Conservation (phyloP, 2,329 filamentous ascomycete genomes). For the Scytalidium lignicola region DNA sequence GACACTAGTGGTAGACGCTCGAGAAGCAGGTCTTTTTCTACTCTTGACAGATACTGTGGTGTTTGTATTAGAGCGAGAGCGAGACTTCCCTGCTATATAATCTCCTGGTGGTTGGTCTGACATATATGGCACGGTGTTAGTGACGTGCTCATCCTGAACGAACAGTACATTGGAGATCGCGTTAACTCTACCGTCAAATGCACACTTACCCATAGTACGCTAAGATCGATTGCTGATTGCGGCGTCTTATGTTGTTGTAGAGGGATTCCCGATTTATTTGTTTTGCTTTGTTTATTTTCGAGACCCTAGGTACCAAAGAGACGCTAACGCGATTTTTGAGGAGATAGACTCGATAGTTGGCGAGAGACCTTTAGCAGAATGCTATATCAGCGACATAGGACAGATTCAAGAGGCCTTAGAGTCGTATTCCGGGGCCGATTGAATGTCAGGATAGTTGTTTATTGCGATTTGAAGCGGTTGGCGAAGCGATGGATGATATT, state of each 20-base stretch:
- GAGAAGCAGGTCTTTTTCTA: constrained; percentile 38
- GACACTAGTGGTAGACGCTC: constrained; percentile 43
- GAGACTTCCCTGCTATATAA: constrained; percentile 32
- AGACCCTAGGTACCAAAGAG: background rate
- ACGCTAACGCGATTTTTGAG: background rate
- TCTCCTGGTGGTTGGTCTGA: constrained; percentile 25
- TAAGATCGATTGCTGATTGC: background rate
- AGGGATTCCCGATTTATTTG: background rate
- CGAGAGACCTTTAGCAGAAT: background rate
- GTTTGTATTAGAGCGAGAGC: constrained; percentile 37
- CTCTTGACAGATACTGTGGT: constrained; percentile 35
- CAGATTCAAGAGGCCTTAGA: background rate
- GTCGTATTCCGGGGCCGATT: background rate
- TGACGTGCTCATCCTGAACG: background rate
- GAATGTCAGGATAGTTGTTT: background rate
- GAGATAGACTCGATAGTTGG: background rate
- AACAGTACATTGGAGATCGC: too few species aligned
- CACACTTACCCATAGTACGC: background rate
- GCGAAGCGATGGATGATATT: background rate
- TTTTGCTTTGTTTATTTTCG: background rate
- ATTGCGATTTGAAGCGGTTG: background rate
- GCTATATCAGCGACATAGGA: background rate
- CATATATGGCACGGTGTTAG: background rate
- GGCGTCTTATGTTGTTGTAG: background rate
- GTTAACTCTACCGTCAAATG: too few species aligned